These are phyloP conservation scores for Cystobasidium tubakii DNA, from an alignment of 768 basidiomycete genomes.

Conservation along the genomic window DNA sequence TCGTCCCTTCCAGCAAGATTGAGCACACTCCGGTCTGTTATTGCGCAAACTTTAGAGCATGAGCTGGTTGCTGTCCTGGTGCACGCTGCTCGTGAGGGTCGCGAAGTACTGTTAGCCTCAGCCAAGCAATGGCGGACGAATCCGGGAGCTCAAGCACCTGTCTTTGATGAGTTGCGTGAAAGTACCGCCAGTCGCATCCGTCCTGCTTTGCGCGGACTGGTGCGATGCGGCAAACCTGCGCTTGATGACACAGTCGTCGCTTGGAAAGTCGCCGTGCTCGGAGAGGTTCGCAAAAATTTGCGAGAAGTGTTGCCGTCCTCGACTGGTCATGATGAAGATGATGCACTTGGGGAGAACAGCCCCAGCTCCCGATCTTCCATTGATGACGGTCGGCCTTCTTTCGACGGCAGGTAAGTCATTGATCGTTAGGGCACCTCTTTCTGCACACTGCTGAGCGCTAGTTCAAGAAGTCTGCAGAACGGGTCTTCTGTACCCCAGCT, in stretches of 20 bases:
- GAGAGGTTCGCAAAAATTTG: slow-evolving; percentile 57
- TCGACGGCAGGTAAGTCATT: slow-evolving; percentile 7
- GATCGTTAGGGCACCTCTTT: background rate
- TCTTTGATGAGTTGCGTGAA: background rate
- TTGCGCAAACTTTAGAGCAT: slow-evolving; percentile 66
- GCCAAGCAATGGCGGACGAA: background rate
- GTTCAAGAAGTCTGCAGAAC: background rate
- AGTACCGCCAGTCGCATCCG: slow-evolving; percentile 49
- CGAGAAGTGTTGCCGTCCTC: slow-evolving; percentile 49
- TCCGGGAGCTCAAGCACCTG: background rate
- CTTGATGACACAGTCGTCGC: slow-evolving; percentile 46
- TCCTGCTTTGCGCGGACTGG: slow-evolving; percentile 70
- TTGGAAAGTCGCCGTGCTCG: slow-evolving; percentile 48
- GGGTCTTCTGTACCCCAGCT: background rate
- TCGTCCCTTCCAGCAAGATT: slow-evolving; percentile 69
- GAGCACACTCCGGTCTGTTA: slow-evolving; percentile 65
- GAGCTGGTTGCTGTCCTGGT: slow-evolving; percentile 70
- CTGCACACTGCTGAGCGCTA: too few relatives aligned
- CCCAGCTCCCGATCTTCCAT: slow-evolving; percentile 12
- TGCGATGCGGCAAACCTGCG: slow-evolving; percentile 52
- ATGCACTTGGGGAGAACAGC: background rate
- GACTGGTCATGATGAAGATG: slow-evolving; percentile 3
- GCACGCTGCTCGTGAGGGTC: slow-evolving; percentile 58
- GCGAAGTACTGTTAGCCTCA: background rate
- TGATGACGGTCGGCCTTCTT: background rate